Evolutionary conservation across 2,329 filamentous ascomycete genomes (phyloP).

Genomic region (Bimuria novae-zelandiae): DNA sequence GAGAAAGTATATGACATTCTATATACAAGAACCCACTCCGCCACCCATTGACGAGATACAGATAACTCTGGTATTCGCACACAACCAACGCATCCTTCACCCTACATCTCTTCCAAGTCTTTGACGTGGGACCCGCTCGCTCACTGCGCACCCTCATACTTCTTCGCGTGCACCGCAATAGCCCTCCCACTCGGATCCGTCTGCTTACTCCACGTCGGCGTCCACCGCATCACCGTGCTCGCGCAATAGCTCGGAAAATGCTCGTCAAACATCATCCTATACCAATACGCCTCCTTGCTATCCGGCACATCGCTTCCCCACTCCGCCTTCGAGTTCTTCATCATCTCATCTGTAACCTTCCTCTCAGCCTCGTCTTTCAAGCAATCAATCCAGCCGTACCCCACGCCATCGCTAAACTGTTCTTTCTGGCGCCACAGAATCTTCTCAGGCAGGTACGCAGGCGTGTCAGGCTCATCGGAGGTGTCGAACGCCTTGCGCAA

Average conservation of each 20-base stretch:
- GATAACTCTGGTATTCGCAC: constrained; percentile 6
- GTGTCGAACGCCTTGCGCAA: constrained; percentile 98
- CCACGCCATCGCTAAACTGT: constrained; percentile 98
- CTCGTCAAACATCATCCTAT: constrained; percentile 97
- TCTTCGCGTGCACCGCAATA: constrained; percentile 41
- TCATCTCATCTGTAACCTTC: constrained; percentile 94
- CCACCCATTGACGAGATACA: constrained; percentile 2
- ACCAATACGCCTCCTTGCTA: constrained; percentile 98
- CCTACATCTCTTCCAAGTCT: not conserved
- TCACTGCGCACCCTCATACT: constrained; percentile 27
- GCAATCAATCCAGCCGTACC: constrained; percentile 98
- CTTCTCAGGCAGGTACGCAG: constrained; percentile 90
- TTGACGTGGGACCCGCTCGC: not conserved
- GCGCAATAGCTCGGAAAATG: constrained; percentile 94
- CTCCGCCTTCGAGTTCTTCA: constrained; percentile 96
- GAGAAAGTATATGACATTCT: not conserved
- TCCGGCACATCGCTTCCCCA: constrained; percentile 94
- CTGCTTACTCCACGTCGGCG: constrained; percentile 96
- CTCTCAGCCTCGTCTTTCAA: constrained; percentile 93
- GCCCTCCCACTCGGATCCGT: constrained; percentile 86
- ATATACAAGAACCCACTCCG: constrained; percentile 12
- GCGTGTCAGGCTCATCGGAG: constrained; percentile 75
- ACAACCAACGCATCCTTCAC: not conserved
- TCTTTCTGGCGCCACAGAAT: constrained; percentile 99
- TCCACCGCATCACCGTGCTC: constrained; percentile 93